A percentile compares a stretch with the other conserved stretches of the same genome.
Evolutionary conservation across 352 stramenopile species (phyloP).

Genomic region (Globisporangium cystogenes): DNA sequence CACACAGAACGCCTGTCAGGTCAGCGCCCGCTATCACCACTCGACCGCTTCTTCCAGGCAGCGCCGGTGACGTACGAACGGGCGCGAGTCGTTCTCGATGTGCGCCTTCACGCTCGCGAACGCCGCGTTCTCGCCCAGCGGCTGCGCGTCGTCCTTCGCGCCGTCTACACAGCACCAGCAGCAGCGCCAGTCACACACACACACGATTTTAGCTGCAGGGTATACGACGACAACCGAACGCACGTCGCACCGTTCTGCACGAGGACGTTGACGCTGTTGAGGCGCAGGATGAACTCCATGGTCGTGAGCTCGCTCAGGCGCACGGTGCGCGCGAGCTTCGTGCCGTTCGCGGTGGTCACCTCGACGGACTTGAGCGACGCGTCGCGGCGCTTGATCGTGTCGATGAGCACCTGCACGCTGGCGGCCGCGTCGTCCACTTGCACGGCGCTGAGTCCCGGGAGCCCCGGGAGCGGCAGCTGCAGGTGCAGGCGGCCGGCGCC

Average conservation of each 20-base stretch:
- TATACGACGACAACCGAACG: too few species aligned
- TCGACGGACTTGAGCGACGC: conserved; percentile 57
- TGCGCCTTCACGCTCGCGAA: conserved; percentile 65
- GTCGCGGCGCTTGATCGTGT: conserved; percentile 44
- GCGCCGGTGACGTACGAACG: conserved; percentile 26
- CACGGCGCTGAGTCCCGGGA: conserved; percentile 44
- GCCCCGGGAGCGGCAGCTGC: conserved; percentile 53
- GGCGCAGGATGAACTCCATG: conserved; percentile 62
- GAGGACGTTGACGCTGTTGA: conserved; percentile 63
- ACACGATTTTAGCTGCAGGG: too few species aligned
- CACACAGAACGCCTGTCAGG: too few species aligned
- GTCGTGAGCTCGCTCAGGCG: conserved; percentile 50
- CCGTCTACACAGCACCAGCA: conserved; percentile 9
- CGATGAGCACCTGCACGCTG: conserved; percentile 48
- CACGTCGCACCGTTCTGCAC: conserved; percentile 35
- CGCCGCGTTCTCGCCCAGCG: conserved; percentile 36
- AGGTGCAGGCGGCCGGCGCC: conserved; percentile 38
- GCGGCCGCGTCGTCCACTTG: conserved; percentile 27
- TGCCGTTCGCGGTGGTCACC: conserved; percentile 58
- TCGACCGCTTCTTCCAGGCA: too few species aligned
- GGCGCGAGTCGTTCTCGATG: conserved; percentile 50
- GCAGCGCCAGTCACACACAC: too few species aligned
- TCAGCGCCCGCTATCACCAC: neutral
- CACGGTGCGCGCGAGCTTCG: conserved; percentile 61
- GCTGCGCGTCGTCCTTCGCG: conserved; percentile 21